Evolutionary conservation across 768 basidiomycete genomes (phyloP).

Genomic region (Botryobasidium botryosum): DNA sequence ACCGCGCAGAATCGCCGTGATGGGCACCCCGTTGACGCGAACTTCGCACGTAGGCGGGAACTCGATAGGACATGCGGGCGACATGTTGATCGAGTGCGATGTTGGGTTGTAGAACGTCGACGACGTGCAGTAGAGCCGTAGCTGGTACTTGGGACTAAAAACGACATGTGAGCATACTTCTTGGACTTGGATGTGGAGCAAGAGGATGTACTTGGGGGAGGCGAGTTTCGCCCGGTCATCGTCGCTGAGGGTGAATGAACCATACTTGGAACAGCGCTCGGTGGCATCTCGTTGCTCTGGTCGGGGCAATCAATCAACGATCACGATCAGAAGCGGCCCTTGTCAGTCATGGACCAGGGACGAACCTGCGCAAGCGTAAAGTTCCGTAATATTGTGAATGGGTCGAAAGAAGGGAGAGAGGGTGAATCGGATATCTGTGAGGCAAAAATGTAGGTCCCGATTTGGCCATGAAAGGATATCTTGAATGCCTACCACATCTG

Average conservation of each 20-base stretch:
- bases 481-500: no score
- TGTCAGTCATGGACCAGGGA: not conserved
- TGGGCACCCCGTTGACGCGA: slow-evolving; percentile 52
- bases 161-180: no score
- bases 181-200: no score
- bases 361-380: slow-evolving; percentile 68
- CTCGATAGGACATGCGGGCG: slow-evolving; percentile 57
- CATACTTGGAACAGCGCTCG: slow-evolving; percentile 25
- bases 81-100: slow-evolving; percentile 14
- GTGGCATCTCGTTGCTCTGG: slow-evolving; percentile 16
- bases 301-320: not conserved
- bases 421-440: slow-evolving; percentile 54
- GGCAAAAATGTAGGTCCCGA: no score
- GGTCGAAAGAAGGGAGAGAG: slow-evolving; percentile 61
- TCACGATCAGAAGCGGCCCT: not conserved
- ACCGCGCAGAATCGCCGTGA: slow-evolving; percentile 69
- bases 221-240: not conserved
- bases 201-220: slow-evolving; percentile 60
- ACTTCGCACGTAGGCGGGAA: slow-evolving; percentile 88
- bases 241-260: not conserved
- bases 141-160: slow-evolving; percentile 58
- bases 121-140: slow-evolving; percentile 80
- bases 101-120: slow-evolving; percentile 48
- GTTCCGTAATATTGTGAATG: slow-evolving; percentile 43
- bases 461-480: no score